Evolutionary conservation across 2,329 filamentous ascomycete species (phyloP), one percentile per base, ranked within the genome.

Genomic region (Epichloe hybrida): DNA sequence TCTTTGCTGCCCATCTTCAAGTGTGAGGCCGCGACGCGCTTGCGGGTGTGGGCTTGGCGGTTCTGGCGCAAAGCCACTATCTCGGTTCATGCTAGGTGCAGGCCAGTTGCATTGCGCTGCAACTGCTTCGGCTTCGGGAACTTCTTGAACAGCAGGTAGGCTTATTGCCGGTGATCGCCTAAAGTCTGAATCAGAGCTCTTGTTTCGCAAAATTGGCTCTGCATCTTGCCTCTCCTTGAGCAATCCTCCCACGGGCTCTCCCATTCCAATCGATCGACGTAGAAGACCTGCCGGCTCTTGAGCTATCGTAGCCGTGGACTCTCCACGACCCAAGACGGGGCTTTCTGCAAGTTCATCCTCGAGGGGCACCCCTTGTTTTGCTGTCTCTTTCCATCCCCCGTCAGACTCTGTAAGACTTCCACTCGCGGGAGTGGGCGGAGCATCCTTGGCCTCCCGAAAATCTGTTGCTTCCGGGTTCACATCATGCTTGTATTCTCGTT

Each of bases 131-230:
- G 71, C 70, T 56, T 78, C 75, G 1, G 68, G 66, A 8, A 68
- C 65, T 57, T 81, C 76, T 56, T 70, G 68, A 4, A 81, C 76
- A 0, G 75, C 72, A 4, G 76, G 68, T 45, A 81, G 61, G n/a
- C 64, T 64, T 50, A 70, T 67, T 5, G 69, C 64, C 20, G 71
- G 66, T 3, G 69, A 71, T 46, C 69, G 68, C 51, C 68, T 65
- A 51, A 71, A 67, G 41, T 72, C 72, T 27, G 64, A 57, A 15
- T 66, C 49, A 15, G 65, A 57, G 46, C 58, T 53, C 46, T 55
- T 44, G 11, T 58, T 60, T 23, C 51, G 54, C 34, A 55, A 46
- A 39, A 58, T 53, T 20, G 57, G 55, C n/a, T 57, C 52, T 23
- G 54, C 56, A 43, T 59, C 59, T 20, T 52, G 53, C 48, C 58